These are phyloP conservation scores for Tanacetum coccineum DNA, from an alignment of 129 eudicot species.

Conservation along the genomic window DNA sequence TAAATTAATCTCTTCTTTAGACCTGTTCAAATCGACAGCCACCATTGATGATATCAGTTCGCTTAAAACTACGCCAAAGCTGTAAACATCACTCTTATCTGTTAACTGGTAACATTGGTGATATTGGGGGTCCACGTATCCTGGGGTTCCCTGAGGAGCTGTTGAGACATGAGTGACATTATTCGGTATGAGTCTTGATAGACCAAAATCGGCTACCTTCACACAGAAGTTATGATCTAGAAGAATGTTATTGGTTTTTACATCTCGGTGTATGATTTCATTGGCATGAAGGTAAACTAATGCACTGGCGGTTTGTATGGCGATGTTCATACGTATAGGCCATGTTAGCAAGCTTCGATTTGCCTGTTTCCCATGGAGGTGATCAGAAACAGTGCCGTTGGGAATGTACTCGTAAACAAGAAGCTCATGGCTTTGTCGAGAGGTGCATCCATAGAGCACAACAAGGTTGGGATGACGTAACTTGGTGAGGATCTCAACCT, in stretches of 20 bases:
- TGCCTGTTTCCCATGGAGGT: too few species aligned
- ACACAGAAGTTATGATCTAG: slow-evolving; percentile 40
- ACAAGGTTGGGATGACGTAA: too few species aligned
- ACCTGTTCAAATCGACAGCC: slow-evolving; percentile 70
- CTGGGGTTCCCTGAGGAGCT: slow-evolving; percentile 94
- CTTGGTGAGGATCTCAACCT: too few species aligned
- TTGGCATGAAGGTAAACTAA: too few species aligned
- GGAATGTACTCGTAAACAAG: too few species aligned
- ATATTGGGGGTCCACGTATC: slow-evolving; percentile 83
- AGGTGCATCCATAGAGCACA: too few species aligned
- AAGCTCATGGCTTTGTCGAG: too few species aligned
- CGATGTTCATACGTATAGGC: too few species aligned
- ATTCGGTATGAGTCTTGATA: slow-evolving; percentile 51
- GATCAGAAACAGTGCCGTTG: too few species aligned
- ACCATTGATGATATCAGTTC: slow-evolving; percentile 84
- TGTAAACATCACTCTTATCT: slow-evolving; percentile 75
- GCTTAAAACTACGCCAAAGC: slow-evolving; percentile 80
- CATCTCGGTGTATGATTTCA: slow-evolving; percentile 54
- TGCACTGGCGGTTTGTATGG: too few species aligned
- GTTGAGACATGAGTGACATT: slow-evolving; percentile 74
- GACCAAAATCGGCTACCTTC: slow-evolving; percentile 55
- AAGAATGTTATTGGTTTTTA: slow-evolving; percentile 49
- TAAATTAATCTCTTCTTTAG: slow-evolving; percentile 63
- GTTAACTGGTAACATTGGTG: slow-evolving; percentile 71
- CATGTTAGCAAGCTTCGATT: too few species aligned